A percentile compares a stretch with the other conserved stretches of the same genome.
Conservation (phyloP, 768 basidiomycete genomes). For the Chiua virens region DNA sequence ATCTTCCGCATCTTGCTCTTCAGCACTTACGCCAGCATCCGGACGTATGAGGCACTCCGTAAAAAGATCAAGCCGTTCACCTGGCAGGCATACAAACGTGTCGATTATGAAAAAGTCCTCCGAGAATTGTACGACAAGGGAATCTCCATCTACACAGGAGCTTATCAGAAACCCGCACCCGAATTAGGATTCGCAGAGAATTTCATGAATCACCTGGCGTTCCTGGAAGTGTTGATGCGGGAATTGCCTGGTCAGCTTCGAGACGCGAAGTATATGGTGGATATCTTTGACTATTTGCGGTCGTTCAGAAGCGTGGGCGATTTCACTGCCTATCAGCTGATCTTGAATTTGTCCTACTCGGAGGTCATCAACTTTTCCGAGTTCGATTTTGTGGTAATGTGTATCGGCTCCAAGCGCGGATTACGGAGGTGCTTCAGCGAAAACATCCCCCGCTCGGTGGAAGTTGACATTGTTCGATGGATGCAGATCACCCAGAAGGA, state of each 20-base stretch:
- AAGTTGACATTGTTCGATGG: constrained; percentile 63
- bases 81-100: constrained; percentile 57
- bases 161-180: constrained; percentile 74
- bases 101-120: constrained; percentile 55
- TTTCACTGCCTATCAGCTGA: constrained; percentile 70
- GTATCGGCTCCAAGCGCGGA: constrained; percentile 66
- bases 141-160: constrained; percentile 59
- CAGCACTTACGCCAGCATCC: constrained; percentile 68
- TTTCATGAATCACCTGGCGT: constrained; percentile 61
- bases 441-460: constrained; percentile 40
- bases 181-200: constrained; percentile 45
- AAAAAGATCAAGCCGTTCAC: constrained; percentile 54
- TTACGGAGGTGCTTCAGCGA: constrained; percentile 66
- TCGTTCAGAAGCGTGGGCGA: constrained; percentile 72
- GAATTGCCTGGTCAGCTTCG: constrained; percentile 51
- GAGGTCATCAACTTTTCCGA: constrained; percentile 58
- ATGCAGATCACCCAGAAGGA: constrained; percentile 56
- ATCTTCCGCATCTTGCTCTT: constrained; percentile 73
- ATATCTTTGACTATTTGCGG: constrained; percentile 60
- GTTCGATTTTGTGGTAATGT: constrained; percentile 68
- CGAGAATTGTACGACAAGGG: constrained; percentile 37
- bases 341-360: constrained; percentile 60
- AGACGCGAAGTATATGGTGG: constrained; percentile 53
- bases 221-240: constrained; percentile 62
- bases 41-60: constrained; percentile 67